A percentile compares a stretch with the other conserved stretches of the same genome.
Evolutionary conservation across 176 grass and related monocot species (phyloP).

Genomic region (Avena atlantica): DNA sequence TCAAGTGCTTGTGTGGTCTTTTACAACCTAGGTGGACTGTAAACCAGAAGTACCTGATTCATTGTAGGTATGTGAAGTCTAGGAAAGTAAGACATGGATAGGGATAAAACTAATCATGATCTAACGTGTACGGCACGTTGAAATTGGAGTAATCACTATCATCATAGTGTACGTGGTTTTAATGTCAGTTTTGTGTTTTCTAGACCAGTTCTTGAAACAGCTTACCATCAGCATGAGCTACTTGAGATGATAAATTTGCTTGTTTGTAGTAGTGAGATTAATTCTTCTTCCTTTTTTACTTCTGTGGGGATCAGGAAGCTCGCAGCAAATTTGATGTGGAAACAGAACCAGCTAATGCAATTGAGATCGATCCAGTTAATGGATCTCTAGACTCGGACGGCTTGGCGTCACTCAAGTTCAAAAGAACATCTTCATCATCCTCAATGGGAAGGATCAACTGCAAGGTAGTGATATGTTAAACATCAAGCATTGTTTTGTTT

Average conservation of each 20-base stretch:
- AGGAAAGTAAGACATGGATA: background rate
- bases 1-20: background rate
- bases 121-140: background rate
- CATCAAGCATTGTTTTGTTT: conserved; percentile 14
- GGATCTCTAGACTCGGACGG: conserved; percentile 74
- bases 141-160: conserved; percentile 5
- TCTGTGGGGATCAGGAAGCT: conserved; percentile 73
- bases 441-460: conserved; percentile 86
- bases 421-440: conserved; percentile 53
- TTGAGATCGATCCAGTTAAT: conserved; percentile 74
- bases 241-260: conserved; percentile 31
- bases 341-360: conserved; percentile 64
- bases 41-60: conserved; percentile 20
- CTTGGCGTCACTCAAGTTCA: conserved; percentile 69
- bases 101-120: background rate
- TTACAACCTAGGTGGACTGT: conserved; percentile 6
- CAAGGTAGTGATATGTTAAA: conserved; percentile 63
- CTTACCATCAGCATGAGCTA: conserved; percentile 18
- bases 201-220: background rate
- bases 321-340: conserved; percentile 92
- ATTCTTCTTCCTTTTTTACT: background rate
- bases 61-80: background rate
- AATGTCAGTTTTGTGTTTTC: conserved; percentile 12
- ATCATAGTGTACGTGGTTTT: background rate
- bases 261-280: conserved; percentile 25